These are phyloP conservation scores for Apiotrichum brassicae DNA, from an alignment of 1,284 basidiomycete genomes.

Conservation along the genomic window DNA sequence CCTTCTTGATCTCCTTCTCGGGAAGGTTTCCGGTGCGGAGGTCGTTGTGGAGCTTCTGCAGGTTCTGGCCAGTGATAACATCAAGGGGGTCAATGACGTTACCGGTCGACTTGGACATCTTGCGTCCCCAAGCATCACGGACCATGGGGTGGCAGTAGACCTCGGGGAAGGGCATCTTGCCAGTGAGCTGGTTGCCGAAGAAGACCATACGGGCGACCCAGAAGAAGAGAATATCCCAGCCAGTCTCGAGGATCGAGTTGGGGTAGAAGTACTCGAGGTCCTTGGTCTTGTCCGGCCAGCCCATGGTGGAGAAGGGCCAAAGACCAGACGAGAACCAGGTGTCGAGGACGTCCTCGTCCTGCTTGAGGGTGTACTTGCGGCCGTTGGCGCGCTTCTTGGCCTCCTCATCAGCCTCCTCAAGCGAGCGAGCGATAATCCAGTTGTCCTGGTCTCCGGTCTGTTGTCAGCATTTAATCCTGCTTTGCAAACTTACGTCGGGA, in stretches of 20 bases:
- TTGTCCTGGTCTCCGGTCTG: slow-evolving; percentile 59
- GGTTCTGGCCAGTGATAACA: slow-evolving; percentile 78
- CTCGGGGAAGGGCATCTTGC: slow-evolving; percentile 87
- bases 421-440: slow-evolving; percentile 85
- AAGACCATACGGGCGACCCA: slow-evolving; percentile 99
- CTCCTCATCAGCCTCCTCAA: slow-evolving; percentile 72
- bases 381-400: slow-evolving; percentile 69
- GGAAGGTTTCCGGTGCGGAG: slow-evolving; percentile 88
- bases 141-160: slow-evolving; percentile 99
- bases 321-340: slow-evolving; percentile 99
- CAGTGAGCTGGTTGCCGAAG: slow-evolving; percentile 85
- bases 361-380: slow-evolving; percentile 69
- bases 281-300: slow-evolving; percentile 75
- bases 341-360: slow-evolving; percentile 97
- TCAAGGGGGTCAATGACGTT: slow-evolving; percentile 98
- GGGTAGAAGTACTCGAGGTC: slow-evolving; percentile 84
- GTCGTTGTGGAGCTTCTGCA: slow-evolving; percentile 82
- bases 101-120: slow-evolving; percentile 98
- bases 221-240: slow-evolving; percentile 99
- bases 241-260: slow-evolving; percentile 83
- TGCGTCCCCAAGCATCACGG: slow-evolving; percentile 94
- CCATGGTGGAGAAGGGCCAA: slow-evolving; percentile 97
- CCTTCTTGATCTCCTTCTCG: slow-evolving; percentile 86
- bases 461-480: not conserved
- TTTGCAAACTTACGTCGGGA: slow-evolving; percentile 43